Base-by-base conservation (phyloP, 2,329 filamentous ascomycete genomes). In the Cladosporium colombiae region DNA sequence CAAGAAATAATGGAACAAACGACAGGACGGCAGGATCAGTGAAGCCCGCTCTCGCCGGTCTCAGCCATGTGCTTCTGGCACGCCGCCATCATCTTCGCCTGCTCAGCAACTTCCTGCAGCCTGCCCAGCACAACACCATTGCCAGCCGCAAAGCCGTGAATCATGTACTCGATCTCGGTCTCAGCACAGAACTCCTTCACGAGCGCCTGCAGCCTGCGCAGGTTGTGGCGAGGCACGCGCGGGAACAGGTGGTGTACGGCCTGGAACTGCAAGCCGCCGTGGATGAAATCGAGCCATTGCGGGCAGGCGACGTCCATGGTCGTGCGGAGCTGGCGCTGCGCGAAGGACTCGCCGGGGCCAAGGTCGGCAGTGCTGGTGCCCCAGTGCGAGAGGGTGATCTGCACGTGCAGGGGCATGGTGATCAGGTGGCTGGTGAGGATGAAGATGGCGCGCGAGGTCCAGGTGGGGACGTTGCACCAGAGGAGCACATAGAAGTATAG, bases 321-420 rank as follows among this genome's bases (percentile, higher is more conserved):
- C 11, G 93, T 97, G 70, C 93, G 89, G 55, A 97, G 83, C 89
- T 96, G 95, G 77, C 89, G 91, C 78, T 96, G 92, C 0, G 93
- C 88, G 77, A 97, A 97, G 0, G 91, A 95, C 76, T 97, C 93
- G 61, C 89, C 83, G 1, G 90, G 88, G 0, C 93, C 93, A 14
- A 97, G 83, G 72, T 97, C 92, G 13, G 91, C 86, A 0, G 93
- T 97, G 71, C 91, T 94, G 93, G 96, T 97, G 70, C 91, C 70
- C 52, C 96, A 97, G 78, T 97, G 93, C 2, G 91, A 95, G 21
- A 97, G 85, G 0, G 92, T 96, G 76, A 97, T 96, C 77, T 97
- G 93, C 13, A 94, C 86, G 76, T 97, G 93, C 60, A 97, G 81
- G 2, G 92, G 90, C 78, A 91, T 90, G 7, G 91, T 91, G 29